A percentile compares a stretch with the other conserved stretches of the same genome.
These are phyloP conservation scores for Botrytis aclada DNA, from an alignment of 2,329 filamentous ascomycete genomes.

Conservation along the genomic window DNA sequence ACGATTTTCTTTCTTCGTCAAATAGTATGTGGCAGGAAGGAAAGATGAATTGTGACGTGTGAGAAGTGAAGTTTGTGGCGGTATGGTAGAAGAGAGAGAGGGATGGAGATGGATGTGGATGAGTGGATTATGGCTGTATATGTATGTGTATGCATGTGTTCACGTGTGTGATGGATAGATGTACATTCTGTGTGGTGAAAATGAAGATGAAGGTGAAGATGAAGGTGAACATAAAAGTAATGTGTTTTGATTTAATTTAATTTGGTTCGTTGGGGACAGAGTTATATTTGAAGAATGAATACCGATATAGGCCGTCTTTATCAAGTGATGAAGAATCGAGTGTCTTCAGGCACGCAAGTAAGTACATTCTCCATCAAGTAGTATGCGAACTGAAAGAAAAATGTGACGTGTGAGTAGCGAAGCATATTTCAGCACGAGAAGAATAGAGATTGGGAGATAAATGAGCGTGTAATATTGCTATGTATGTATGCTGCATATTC, in stretches of 20 bases:
- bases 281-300: neutral
- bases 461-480: constrained; percentile 4
- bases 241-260: neutral
- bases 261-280: neutral
- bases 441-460: neutral
- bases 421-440: neutral
- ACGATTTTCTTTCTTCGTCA: too few species aligned
- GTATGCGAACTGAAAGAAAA: neutral
- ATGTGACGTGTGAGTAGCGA: neutral
- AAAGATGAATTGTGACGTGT: too few species aligned
- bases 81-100: too few species aligned
- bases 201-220: neutral
- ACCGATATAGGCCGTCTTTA: neutral
- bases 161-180: neutral
- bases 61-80: too few species aligned
- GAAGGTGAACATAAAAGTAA: neutral
- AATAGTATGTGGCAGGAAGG: too few species aligned
- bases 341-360: neutral
- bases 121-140: too few species aligned
- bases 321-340: neutral
- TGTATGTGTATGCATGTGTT: too few species aligned
- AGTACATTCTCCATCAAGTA: neutral
- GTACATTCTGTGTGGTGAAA: neutral
- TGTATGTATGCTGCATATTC: neutral
- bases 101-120: too few species aligned